Percentiles rank a stretch among this genome's conserved stretches.
Conservation (phyloP, 2,329 filamentous ascomycete genomes). For the Aspergillus unguis region DNA sequence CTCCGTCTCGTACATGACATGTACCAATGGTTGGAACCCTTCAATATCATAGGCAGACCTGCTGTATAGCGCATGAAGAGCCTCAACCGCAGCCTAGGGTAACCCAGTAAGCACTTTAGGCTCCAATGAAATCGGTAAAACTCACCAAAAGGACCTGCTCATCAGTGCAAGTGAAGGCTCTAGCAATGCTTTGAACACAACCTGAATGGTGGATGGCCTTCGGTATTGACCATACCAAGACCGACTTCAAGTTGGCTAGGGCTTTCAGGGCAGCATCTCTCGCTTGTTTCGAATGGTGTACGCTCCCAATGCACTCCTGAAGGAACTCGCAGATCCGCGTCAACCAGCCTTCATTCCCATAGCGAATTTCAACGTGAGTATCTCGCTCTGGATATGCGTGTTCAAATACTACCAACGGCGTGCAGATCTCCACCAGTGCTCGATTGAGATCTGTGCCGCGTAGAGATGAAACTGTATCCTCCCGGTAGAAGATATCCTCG, state of each 20-base stretch:
- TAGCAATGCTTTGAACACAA: slow-evolving; percentile 67
- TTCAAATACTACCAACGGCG: slow-evolving; percentile 68
- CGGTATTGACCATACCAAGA: slow-evolving; percentile 83
- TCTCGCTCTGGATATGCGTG: slow-evolving; percentile 75
- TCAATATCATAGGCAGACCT: slow-evolving; percentile 70
- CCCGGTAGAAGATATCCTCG: slow-evolving; percentile 88
- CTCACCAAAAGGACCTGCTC: slow-evolving; percentile 71
- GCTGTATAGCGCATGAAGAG: slow-evolving; percentile 76
- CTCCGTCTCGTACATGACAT: slow-evolving; percentile 71
- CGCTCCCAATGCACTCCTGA: slow-evolving; percentile 65
- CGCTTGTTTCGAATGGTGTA: slow-evolving; percentile 64
- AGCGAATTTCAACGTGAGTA: slow-evolving; percentile 65
- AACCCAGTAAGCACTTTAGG: slow-evolving; percentile 5
- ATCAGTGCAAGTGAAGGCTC: slow-evolving; percentile 66
- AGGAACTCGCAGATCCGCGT: slow-evolving; percentile 72
- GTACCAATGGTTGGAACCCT: slow-evolving; percentile 74
- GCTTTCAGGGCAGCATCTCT: slow-evolving; percentile 71
- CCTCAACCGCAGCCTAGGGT: slow-evolving; percentile 73
- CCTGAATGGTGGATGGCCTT: slow-evolving; percentile 71
- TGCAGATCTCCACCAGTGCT: slow-evolving; percentile 91
- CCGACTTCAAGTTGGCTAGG: slow-evolving; percentile 71
- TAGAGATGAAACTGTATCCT: slow-evolving; percentile 80
- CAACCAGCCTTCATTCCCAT: slow-evolving; percentile 83
- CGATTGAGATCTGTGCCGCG: slow-evolving; percentile 81
- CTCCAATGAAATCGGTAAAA: slow-evolving; percentile 6